Base-by-base conservation (phyloP, 345 rosid genomes). In the Sonneratia caseolaris region DNA sequence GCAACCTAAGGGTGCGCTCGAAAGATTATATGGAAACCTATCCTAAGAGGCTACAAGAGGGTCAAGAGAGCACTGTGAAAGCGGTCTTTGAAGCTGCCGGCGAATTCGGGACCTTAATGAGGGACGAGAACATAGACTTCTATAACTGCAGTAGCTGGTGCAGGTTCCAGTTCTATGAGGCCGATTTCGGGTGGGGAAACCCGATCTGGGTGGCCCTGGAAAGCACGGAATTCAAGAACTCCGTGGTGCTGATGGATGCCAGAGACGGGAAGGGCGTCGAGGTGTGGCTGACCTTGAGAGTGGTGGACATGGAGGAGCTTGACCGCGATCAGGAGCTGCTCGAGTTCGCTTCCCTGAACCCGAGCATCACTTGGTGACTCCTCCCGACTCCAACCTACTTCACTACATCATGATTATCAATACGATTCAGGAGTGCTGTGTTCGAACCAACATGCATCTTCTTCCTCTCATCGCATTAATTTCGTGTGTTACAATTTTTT, bases 171-270 rank as follows among this genome's bases (percentile, higher is more conserved):
- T 61, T 68, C 4, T 75, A 79, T 37, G 78, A 75, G 11, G 76
- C 73, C 3, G 78, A 79, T 68, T 79, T 79, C 27, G 81, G 81
- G 55, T 79, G 76, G 76, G 81, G 78, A 21, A 79, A 57, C 73
- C 81, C 81, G 22, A 36, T 9, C 0, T 79, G 78, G 78, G 64
- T 73, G 27, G 62, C 70, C 45, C 18, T 57, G 19, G 62, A 32
- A 5, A 68, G 22, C 22, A 12, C 56, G 5, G 56, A 37, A 19
- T 21, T 18, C 7, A 69, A 24, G 43, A 79, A 79, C 43, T 6
- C 13, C 19, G 38, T 69, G n/a, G 40, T 68, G 36, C 5, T 79
- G 68, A 49, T 57, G 68, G 81, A 79, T 32, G 22, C 78, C 0
- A 65, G 64, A 35, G 78, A 68, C 0, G 71, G 71, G 6, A 64